A percentile compares a stretch with the other conserved stretches of the same genome.
Evolutionary conservation across 169 alveolate species (phyloP).

Genomic region (Eimeria brunetti): DNA sequence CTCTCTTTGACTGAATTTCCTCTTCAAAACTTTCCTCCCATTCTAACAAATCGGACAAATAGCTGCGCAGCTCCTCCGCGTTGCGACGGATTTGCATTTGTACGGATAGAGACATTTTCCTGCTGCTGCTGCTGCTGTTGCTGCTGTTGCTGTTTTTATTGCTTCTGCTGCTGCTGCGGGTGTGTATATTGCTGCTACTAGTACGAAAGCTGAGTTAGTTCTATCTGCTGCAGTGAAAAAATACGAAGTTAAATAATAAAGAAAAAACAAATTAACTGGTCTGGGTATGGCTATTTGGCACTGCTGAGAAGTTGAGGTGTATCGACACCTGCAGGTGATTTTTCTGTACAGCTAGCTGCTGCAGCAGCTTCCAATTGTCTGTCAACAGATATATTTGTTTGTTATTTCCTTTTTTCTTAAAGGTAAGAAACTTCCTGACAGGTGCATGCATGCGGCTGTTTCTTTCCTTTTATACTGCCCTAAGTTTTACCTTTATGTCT

Average conservation of each 20-base stretch:
- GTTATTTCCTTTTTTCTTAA: not conserved
- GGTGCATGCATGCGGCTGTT: not conserved
- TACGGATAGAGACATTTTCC: slow-evolving; percentile 31
- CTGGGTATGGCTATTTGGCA: too few relatives aligned
- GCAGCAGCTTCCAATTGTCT: too few relatives aligned
- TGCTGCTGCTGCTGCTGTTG: not conserved
- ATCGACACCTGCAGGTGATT: not conserved
- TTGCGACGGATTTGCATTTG: slow-evolving; percentile 61
- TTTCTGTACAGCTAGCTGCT: too few relatives aligned
- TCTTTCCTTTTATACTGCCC: not conserved
- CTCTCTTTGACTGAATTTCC: not conserved
- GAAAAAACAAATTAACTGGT: too few relatives aligned
- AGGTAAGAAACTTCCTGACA: not conserved
- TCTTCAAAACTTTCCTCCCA: slow-evolving; percentile 13
- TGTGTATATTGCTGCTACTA: not conserved
- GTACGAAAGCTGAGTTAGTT: not conserved
- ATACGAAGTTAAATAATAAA: too few relatives aligned
- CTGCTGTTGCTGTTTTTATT: not conserved
- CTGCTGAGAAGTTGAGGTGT: not conserved
- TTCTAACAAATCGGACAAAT: not conserved
- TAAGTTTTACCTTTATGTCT: not conserved
- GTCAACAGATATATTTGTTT: too few relatives aligned
- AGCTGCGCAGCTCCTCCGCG: slow-evolving; percentile 52
- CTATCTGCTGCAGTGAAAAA: too few relatives aligned
- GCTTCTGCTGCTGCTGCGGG: not conserved